phyloP scores from a whole-genome alignment of 139 green algal species.

The Picochlorum sp. region DNA sequence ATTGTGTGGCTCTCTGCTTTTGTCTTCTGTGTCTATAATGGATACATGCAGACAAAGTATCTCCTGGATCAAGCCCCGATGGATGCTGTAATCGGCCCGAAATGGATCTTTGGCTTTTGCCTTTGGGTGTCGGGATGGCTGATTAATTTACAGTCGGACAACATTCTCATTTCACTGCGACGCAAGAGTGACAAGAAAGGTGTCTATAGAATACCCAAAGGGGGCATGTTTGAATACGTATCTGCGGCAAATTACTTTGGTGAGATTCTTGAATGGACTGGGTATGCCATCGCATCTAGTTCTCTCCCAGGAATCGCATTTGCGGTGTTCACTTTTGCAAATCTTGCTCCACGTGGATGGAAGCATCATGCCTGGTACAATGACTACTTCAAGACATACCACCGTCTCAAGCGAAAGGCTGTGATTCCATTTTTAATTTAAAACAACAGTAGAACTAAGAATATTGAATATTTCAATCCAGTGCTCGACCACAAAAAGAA shows the following conservation, averaged over 20 bases:
- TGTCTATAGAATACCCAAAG: conserved; percentile 65
- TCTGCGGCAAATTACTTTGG: conserved; percentile 66
- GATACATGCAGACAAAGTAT: conserved; percentile 44
- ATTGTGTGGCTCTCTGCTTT: conserved; percentile 46
- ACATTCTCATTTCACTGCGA: conserved; percentile 46
- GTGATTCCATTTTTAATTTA: conserved; percentile 43
- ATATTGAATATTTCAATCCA: not conserved
- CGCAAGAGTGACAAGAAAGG: conserved; percentile 27
- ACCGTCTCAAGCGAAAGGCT: conserved; percentile 24
- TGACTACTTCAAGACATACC: conserved; percentile 14
- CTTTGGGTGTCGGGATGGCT: conserved; percentile 45
- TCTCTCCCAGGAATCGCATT: conserved; percentile 46
- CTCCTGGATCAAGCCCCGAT: conserved; percentile 18
- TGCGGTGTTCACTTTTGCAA: conserved; percentile 55
- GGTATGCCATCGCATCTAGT: conserved; percentile 41
- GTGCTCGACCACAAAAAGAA: not conserved
- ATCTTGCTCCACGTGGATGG: conserved; percentile 44
- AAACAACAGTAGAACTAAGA: not conserved
- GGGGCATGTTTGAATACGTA: conserved; percentile 61
- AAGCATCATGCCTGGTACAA: conserved; percentile 37
- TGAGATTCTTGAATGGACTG: conserved; percentile 64
- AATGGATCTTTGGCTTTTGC: conserved; percentile 20
- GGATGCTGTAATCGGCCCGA: not conserved
- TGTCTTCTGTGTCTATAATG: conserved; percentile 63
- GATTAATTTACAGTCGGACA: conserved; percentile 51